A percentile compares a stretch with the other conserved stretches of the same genome.
Conservation (phyloP, 495 filamentous ascomycete species). For the Poronia punctata region DNA sequence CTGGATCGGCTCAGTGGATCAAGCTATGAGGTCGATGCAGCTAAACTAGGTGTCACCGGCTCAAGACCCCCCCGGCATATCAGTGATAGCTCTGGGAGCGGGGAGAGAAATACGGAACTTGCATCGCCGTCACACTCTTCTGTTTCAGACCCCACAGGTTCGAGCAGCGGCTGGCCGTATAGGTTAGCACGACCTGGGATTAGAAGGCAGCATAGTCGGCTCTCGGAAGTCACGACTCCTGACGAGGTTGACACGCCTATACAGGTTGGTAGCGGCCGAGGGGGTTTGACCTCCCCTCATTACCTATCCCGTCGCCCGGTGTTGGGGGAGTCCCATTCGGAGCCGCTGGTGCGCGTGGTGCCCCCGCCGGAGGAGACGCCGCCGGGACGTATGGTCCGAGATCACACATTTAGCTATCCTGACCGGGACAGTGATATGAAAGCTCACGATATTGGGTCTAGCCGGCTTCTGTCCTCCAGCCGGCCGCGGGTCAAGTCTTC, state of each 20-base stretch:
- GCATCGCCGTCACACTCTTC: no score
- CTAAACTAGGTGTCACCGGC: slow-evolving; percentile 10
- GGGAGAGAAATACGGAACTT: no score
- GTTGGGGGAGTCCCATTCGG: background rate
- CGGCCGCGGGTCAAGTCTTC: background rate
- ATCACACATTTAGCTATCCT: no score
- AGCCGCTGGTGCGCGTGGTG: no score
- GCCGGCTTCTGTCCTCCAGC: background rate
- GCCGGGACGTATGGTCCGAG: no score
- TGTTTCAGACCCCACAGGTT: no score
- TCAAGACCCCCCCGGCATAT: background rate
- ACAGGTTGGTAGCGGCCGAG: slow-evolving; percentile 9
- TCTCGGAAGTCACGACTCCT: slow-evolving; percentile 25
- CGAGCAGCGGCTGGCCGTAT: no score
- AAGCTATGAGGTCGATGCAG: slow-evolving; percentile 3
- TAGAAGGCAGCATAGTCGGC: slow-evolving; percentile 16
- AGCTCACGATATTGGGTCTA: no score
- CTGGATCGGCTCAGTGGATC: slow-evolving; percentile 19
- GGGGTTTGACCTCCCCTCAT: background rate
- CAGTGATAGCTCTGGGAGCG: background rate
- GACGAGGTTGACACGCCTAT: slow-evolving; percentile 11
- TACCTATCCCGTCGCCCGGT: background rate
- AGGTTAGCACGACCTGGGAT: slow-evolving; percentile 8
- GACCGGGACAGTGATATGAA: no score
- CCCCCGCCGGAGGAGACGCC: no score